phyloP scores from a whole-genome alignment of 768 basidiomycete species.

The Rhizopogon rudus region DNA sequence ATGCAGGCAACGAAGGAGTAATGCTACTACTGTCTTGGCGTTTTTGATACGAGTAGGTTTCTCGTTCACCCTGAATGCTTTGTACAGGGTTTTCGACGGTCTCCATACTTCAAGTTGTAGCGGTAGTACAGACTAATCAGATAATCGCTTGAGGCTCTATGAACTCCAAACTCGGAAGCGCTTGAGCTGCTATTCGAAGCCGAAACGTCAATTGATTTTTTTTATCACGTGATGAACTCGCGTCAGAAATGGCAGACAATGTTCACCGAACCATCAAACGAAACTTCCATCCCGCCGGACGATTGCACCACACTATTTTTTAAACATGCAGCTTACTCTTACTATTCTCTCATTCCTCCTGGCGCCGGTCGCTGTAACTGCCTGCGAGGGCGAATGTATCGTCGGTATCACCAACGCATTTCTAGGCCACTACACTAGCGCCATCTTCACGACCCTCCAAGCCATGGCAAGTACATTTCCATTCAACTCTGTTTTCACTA shows the following conservation, averaged over 20 bases:
- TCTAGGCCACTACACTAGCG: slow-evolving; percentile 41
- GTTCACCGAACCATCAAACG: background rate
- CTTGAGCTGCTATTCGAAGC: no score
- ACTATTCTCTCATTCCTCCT: slow-evolving; percentile 20
- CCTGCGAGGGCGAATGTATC: slow-evolving; percentile 73
- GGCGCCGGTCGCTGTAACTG: slow-evolving; percentile 36
- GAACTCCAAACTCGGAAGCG: no score
- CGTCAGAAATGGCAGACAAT: background rate
- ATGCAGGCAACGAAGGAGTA: background rate
- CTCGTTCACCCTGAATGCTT: background rate
- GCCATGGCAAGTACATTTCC: slow-evolving; percentile 36
- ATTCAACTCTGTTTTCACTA: background rate
- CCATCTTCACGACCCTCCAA: slow-evolving; percentile 34
- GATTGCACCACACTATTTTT: background rate
- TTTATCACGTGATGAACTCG: background rate
- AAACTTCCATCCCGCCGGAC: slow-evolving; percentile 5
- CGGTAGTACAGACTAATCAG: background rate
- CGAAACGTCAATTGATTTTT: slow-evolving; percentile 1
- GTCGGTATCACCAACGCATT: slow-evolving; percentile 53
- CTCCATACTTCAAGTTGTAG: no score
- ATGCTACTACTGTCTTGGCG: background rate
- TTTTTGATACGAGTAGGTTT: background rate
- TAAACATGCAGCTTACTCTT: slow-evolving; percentile 15
- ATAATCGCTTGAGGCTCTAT: background rate
- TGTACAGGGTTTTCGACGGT: background rate